Evolutionary conservation across 2,329 filamentous ascomycete genomes (phyloP), one percentile per base, ranked within the genome.

Genomic region (Chrysosporium keratinophilum): DNA sequence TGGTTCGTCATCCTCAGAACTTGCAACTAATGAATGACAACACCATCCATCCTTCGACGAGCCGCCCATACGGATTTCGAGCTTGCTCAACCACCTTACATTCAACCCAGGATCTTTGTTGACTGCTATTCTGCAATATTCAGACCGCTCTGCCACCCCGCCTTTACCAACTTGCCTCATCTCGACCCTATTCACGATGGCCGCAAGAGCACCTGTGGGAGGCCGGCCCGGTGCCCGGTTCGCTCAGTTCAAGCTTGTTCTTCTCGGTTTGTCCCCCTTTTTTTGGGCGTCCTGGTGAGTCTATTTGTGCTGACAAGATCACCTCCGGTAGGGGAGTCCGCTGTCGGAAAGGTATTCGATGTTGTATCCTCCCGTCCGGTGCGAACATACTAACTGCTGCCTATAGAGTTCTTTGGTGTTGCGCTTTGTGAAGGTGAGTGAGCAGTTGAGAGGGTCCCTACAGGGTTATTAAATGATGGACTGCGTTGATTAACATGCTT

Each of bases 241-340:
- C 74, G 91, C 93, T 65, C 93, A 98, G 79, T 98, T 98, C 77
- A 98, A 98, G 80, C 81, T 98, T 65, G 93, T 98, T 61, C 78
- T 98, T 68, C 80, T 98, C 61, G 93, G 93, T 97, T 81, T 63
- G 85, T 67, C 55, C n/a, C 23, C 56, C 19, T 44, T 47, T 44
- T 37, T 57, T 46, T 54, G 60, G 59, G 73, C 78, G 20, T 10
- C 35, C 28, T 28, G 14, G 49, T 59, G 54, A 55, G 15, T 17
- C 14, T 19, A 4, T 34, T 17, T 39, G 20, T 7, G 23, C 43
- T 62, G 63, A 56, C 65, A 56, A 31, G 56, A 33, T 59, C 35
- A 47, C 15, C 17, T 60, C 43, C 34, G 37, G 49, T 69, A 97
- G 91, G 93, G 71, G 93, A 98, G 78, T 98, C 93, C 63, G 93